phyloP scores from a whole-genome alignment of 1,284 basidiomycete genomes.

The Boletus smithii region DNA sequence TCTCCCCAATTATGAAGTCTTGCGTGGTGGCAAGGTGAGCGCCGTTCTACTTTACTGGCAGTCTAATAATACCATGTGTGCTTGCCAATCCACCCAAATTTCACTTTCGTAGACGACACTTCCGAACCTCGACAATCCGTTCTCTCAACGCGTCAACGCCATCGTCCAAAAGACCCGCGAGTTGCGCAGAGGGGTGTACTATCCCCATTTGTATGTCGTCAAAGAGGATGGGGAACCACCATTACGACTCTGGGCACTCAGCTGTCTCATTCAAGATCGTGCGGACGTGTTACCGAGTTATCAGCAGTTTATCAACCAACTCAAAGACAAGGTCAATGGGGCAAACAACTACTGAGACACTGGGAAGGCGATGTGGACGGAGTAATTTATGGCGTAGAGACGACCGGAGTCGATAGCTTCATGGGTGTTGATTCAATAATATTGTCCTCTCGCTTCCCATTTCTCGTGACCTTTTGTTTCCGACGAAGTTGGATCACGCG shows the following conservation, averaged over 20 bases:
- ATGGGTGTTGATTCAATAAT: too few relatives aligned
- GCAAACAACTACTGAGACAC: constrained; percentile 35
- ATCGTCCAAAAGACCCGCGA: constrained; percentile 92
- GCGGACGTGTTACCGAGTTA: constrained; percentile 94
- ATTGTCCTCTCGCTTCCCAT: too few relatives aligned
- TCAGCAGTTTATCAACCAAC: constrained; percentile 82
- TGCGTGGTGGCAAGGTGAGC: constrained; percentile 88
- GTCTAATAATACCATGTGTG: neutral
- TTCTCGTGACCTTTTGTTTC: too few relatives aligned
- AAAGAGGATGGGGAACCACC: constrained; percentile 98
- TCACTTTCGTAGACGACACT: constrained; percentile 64
- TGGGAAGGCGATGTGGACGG: neutral
- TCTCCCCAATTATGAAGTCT: constrained; percentile 80
- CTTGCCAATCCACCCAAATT: constrained; percentile 4
- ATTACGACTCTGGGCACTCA: constrained; percentile 91
- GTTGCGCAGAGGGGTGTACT: constrained; percentile 86
- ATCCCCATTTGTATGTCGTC: constrained; percentile 94
- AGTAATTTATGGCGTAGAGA: constrained; percentile 1
- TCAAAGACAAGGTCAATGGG: constrained; percentile 67
- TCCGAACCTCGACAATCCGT: constrained; percentile 85
- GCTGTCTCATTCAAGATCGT: constrained; percentile 92
- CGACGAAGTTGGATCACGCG: too few relatives aligned
- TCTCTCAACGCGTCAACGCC: constrained; percentile 91
- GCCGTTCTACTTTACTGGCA: neutral
- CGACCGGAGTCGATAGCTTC: too few relatives aligned